Evolutionary conservation across 2,329 filamentous ascomycete genomes (phyloP), one percentile per base, ranked within the genome.

Genomic region (Proliferodiscus dingleyae): DNA sequence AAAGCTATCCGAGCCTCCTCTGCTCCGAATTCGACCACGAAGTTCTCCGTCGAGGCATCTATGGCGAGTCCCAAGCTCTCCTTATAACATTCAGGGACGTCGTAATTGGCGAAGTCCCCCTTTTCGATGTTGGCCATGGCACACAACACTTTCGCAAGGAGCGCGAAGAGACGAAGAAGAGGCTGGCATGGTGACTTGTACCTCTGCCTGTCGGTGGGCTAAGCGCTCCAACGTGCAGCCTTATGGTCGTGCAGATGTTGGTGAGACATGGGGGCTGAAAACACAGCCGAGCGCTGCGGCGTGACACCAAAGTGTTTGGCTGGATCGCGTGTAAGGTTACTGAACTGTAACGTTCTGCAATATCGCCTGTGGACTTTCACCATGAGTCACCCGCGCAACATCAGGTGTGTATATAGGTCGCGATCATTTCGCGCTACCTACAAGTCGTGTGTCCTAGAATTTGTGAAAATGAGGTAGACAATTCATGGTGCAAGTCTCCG

Each of bases 1-100:
- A 77, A 74, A 2, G 75, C 78, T 48, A 80, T 75, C 45, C 67
- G 73, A 29, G 80, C 78, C 32, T 70, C 61, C 2, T 74, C 64
- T 36, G 73, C 71, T 9, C 77, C 77, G 57, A 85, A 85, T 54
- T 83, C 77, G n/a, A 85, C 68, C 24, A 83, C 73, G 54, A 85
- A 85, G 60, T 83, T 85, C 26, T 56, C 64, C 16, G 73, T 75
- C 0, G 60, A 46, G 2, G 65, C 62, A 34, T 65, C 61, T 11
- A 65, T 62, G 4, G 73, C 70, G 32, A 68, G 61, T 1, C 60
- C 37, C 46, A 74, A 64, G 37, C 73, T 71, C 2, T 63, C 51
- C 0, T 68, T 54, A 48, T 79, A 79, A 33, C 72, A 69, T 0
- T 59, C 56, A 3, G 64, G 53, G 24, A 71, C 54, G 59, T 85